Base-by-base conservation (phyloP, 2,329 filamentous ascomycete species). In the Dactylellina cionopaga region DNA sequence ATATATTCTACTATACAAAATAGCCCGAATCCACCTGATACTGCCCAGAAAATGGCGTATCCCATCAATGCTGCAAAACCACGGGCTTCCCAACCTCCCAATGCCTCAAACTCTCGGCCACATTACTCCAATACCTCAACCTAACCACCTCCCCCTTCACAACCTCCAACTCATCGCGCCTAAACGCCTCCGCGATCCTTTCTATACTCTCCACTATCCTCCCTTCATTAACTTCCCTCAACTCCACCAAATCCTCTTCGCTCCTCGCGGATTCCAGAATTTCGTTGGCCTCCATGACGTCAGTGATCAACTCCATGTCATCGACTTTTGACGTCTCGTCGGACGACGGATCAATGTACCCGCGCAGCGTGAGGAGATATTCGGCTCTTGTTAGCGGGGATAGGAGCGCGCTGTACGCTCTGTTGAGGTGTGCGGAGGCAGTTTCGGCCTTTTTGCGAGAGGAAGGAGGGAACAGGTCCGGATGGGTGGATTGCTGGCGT, bases 61-160 rank as follows among this genome's bases (percentile, higher is more conserved):
- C n/a, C n/a, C n/a, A n/a, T n/a, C n/a, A 88, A 81, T 88, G 86
- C 73, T 84, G 80, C 76, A 88, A 76, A 46, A 85, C 81, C 65
- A 87, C 83, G 74, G 84, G 78, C 82, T 87, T 89, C 3, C 92
- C 93, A 77, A 84, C 87, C 83, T 96, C 92, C 93, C 94, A 97
- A 74, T 89, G 87, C 19, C 52, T 52, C 78, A 97, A 82, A 47
- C 88, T 90, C 80, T 96, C 90, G 74, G 88, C 85, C 73, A 98
- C 89, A 81, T 93, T 96, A 63, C 90, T 85, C 94, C 94, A 97
- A 83, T 97, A 98, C 80, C 92, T 84, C 82, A 97, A 81, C 80
- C 86, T 84, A 1, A 96, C 88, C 46, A 89, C 88, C 84, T 96
- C 92, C 72, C 79, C 81, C 81, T 86, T 88, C 13, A 92, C 94